phyloP scores from a whole-genome alignment of 345 rosid species.

The Bruguiera gymnorhiza region DNA sequence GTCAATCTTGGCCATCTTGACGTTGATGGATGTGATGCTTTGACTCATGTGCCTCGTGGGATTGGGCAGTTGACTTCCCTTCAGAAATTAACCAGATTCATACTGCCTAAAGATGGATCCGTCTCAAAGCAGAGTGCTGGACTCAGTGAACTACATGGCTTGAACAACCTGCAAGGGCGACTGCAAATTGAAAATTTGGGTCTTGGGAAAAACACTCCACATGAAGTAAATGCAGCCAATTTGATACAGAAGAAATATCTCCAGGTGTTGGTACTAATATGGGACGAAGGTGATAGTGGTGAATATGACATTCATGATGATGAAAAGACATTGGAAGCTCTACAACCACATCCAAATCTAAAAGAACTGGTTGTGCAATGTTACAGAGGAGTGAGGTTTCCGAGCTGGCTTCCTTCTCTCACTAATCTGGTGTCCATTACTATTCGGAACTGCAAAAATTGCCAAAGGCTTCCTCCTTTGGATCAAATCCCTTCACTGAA shows the following conservation, averaged over 20 bases:
- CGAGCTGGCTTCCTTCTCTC: slow-evolving; percentile 18
- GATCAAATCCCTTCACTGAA: slow-evolving; percentile 7
- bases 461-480: neutral
- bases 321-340: neutral
- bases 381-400: slow-evolving; percentile 6
- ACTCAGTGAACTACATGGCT: neutral
- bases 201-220: neutral
- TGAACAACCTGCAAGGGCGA: slow-evolving; percentile 8
- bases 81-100: neutral
- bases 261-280: neutral
- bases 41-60: slow-evolving; percentile 10
- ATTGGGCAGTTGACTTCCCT: slow-evolving; percentile 10
- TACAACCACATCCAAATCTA: slow-evolving; percentile 3
- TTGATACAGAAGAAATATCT: slow-evolving; percentile 5
- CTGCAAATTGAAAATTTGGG: neutral
- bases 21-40: neutral
- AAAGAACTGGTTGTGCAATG: neutral
- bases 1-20: slow-evolving; percentile 11
- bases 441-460: neutral
- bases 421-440: neutral
- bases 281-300: neutral
- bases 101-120: neutral
- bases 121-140: neutral
- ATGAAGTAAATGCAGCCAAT: slow-evolving; percentile 1
- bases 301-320: neutral